Conservation (phyloP, 169 alveolate genomes). For the Babesia bigemina region DNA sequence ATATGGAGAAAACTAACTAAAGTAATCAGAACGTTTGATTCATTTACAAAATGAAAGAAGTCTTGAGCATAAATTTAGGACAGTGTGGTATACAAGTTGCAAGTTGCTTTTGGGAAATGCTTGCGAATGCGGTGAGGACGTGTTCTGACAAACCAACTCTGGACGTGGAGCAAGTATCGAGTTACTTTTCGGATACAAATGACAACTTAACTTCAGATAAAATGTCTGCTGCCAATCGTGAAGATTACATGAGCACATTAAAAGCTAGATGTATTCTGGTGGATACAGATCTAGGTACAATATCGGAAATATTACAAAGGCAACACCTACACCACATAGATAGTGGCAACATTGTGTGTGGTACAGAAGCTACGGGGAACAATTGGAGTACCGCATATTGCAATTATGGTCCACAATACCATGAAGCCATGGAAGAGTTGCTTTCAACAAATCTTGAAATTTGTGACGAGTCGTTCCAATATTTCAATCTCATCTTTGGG, state of each 20-base stretch:
- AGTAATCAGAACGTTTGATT: not conserved
- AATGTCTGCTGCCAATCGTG: not conserved
- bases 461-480: slow-evolving; percentile 93
- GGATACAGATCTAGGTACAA: slow-evolving; percentile 97
- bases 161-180: slow-evolving; percentile 15
- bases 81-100: slow-evolving; percentile 69
- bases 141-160: not conserved
- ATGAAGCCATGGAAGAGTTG: slow-evolving; percentile 85
- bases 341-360: slow-evolving; percentile 88
- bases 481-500: slow-evolving; percentile 93
- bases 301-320: slow-evolving; percentile 89
- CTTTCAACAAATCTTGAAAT: slow-evolving; percentile 85
- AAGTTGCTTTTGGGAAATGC: slow-evolving; percentile 36
- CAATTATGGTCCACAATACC: slow-evolving; percentile 89
- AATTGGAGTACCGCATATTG: slow-evolving; percentile 93
- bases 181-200: not conserved
- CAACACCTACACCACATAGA: slow-evolving; percentile 91
- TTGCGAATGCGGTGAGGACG: not conserved
- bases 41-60: slow-evolving; percentile 30
- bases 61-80: slow-evolving; percentile 52
- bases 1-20: too few relatives aligned
- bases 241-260: not conserved
- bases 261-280: slow-evolving; percentile 91
- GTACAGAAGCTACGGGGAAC: slow-evolving; percentile 96
- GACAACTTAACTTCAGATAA: not conserved